Evolutionary conservation across 2,329 filamentous ascomycete genomes (phyloP).

Genomic region (Cylindrodendrum hubeiense): DNA sequence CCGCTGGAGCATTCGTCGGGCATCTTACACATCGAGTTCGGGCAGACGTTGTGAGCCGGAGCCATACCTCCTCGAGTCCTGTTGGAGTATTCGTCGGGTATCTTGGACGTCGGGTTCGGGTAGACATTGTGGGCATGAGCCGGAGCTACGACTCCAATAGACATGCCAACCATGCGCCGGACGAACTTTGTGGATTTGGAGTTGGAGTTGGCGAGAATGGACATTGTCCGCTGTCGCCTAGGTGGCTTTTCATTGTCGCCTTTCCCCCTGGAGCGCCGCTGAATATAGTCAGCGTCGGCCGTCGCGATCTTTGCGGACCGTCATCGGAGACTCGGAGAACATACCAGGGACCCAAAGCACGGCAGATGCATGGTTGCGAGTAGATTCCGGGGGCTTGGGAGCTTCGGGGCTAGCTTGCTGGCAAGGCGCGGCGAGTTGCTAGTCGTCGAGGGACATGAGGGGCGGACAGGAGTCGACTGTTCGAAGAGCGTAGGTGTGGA

Average conservation of each 20-base stretch:
- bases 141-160: conserved; percentile 46
- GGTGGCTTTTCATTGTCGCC: conserved; percentile 35
- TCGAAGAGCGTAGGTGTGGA: neutral
- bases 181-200: conserved; percentile 45
- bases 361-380: conserved; percentile 32
- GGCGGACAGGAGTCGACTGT: neutral
- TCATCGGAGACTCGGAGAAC: conserved; percentile 7
- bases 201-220: conserved; percentile 55
- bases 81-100: no score
- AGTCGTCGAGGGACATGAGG: conserved; percentile 34
- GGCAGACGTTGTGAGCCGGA: conserved; percentile 44
- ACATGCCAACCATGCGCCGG: conserved; percentile 49
- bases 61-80: conserved; percentile 47
- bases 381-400: conserved; percentile 18
- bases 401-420: conserved; percentile 33
- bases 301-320: neutral
- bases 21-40: conserved; percentile 30
- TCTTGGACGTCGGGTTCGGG: conserved; percentile 23
- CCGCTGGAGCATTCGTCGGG: conserved; percentile 43
- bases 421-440: conserved; percentile 26
- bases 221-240: conserved; percentile 52
- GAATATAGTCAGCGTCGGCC: conserved; percentile 22
- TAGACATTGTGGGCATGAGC: conserved; percentile 41
- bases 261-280: conserved; percentile 29
- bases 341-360: conserved; percentile 27